phyloP scores from a whole-genome alignment of 2,329 filamentous ascomycete genomes.

The Plectosphaerella cucumerina region DNA sequence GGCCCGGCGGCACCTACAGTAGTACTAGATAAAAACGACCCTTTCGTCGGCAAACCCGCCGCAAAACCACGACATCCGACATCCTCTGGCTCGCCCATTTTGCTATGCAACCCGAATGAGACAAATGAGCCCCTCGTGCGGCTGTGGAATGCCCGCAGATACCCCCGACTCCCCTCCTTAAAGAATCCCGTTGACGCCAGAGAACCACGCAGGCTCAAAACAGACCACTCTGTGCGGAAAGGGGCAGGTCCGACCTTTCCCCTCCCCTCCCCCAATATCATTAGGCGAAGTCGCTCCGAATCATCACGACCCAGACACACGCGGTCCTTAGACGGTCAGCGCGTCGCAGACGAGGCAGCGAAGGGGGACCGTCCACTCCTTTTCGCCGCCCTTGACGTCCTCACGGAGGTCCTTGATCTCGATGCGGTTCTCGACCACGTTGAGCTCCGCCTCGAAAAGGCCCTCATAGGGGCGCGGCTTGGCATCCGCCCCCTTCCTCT shows the following conservation, averaged over 20 bases:
- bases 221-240: background rate
- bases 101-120: background rate
- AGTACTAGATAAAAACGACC: too few relatives aligned
- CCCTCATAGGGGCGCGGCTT: slow-evolving; percentile 48
- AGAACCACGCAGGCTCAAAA: too few relatives aligned
- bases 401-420: slow-evolving; percentile 49
- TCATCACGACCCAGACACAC: background rate
- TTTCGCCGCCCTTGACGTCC: slow-evolving; percentile 42
- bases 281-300: too few relatives aligned
- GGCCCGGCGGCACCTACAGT: too few relatives aligned
- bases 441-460: slow-evolving; percentile 46
- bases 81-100: background rate
- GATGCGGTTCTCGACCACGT: slow-evolving; percentile 32
- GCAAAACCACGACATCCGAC: too few relatives aligned
- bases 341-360: slow-evolving; percentile 46
- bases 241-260: background rate
- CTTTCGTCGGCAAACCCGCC: too few relatives aligned
- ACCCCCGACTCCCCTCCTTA: too few relatives aligned
- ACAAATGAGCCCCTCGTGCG: too few relatives aligned
- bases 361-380: slow-evolving; percentile 48
- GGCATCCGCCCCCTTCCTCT: slow-evolving; percentile 25
- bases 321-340: slow-evolving; percentile 24
- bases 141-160: too few relatives aligned
- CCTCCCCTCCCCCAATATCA: too few relatives aligned
- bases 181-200: too few relatives aligned